Base-by-base conservation (phyloP, 371 early-diverging fungal genomes). In the Smittium culicis region DNA sequence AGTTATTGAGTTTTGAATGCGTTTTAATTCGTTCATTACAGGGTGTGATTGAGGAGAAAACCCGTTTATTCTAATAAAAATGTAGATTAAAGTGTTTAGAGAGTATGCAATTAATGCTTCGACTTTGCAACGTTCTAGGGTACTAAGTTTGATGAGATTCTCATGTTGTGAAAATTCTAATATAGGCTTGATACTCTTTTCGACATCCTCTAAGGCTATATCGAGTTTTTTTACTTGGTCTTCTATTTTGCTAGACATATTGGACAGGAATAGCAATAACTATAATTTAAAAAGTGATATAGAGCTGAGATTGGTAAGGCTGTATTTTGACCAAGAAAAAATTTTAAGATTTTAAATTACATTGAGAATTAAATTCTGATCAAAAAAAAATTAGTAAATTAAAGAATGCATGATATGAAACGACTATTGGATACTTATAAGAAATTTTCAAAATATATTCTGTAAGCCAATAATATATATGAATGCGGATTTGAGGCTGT, bases 11-110 rank as follows among this genome's bases (percentile, higher is more conserved):
- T 68, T 65, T 67, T 74, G 75, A 2, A 74, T 72, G 31, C 75
- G 74, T 55, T 74, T 73, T 34, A 74, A 59, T 60, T 74, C 75
- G 30, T 25, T 62, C 74, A 74, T 74, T 30, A 74, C 74, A 25
- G 75, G 75, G 54, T 74, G 75, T 54, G 70, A 73, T 65, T 74
- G 73, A 8, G 75, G 71, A 57, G 75, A 69, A 31, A 74, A 70
- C 16, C 75, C 75, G 64, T 74, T 74, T 64, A 68, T 68, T 60
- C 74, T 72, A 5, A 74, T 60, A 30, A 58, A 74, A 20, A 74
- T 71, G 69, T 72, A 74, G 34, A 74, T 71, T 59, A 74, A 61
- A 58, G 75, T 74, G 66, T 74, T 66, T 17, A 74, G 72, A 28
- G 74, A 66, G 57, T 74, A 74, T 0, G 71, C 75, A 2, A 73